phyloP scores from a whole-genome alignment of 108 stramenopile species.

The Fistulifera solaris region DNA sequence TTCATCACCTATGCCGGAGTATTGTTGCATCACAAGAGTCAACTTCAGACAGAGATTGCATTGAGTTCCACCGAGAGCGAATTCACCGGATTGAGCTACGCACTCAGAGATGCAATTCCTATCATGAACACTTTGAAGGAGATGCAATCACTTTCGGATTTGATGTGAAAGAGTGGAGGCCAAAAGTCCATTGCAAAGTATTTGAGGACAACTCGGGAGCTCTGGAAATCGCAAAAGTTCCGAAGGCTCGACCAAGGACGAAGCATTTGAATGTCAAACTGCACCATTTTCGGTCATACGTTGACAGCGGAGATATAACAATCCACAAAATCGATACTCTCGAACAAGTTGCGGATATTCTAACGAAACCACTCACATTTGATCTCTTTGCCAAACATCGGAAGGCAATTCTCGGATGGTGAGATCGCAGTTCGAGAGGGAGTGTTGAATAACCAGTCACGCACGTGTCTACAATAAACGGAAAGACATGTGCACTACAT shows the following conservation, averaged over 20 bases:
- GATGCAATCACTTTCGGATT: slow-evolving; percentile 14
- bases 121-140: slow-evolving; percentile 5
- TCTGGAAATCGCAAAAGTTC: slow-evolving; percentile 20
- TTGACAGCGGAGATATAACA: slow-evolving; percentile 17
- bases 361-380: not conserved
- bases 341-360: not conserved
- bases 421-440: slow-evolving; percentile 1
- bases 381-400: not conserved
- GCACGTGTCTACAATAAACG: too few species aligned
- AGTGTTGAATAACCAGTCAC: slow-evolving; percentile 2
- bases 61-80: slow-evolving; percentile 21
- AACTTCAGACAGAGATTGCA: slow-evolving; percentile 28
- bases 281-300: slow-evolving; percentile 29
- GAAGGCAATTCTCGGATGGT: slow-evolving; percentile 3
- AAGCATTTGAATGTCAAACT: slow-evolving; percentile 30
- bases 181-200: slow-evolving; percentile 23
- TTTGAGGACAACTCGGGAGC: slow-evolving; percentile 27
- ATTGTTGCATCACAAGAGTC: slow-evolving; percentile 16
- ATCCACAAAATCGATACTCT: slow-evolving; percentile 3
- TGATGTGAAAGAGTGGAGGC: not conserved
- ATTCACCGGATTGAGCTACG: slow-evolving; percentile 16
- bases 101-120: slow-evolving; percentile 25
- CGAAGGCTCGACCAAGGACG: slow-evolving; percentile 22
- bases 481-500: too few species aligned
- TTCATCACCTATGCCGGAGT: slow-evolving; percentile 10